Evolutionary conservation across 2,329 filamentous ascomycete genomes (phyloP).

Genomic region (Juglanconis sp.): DNA sequence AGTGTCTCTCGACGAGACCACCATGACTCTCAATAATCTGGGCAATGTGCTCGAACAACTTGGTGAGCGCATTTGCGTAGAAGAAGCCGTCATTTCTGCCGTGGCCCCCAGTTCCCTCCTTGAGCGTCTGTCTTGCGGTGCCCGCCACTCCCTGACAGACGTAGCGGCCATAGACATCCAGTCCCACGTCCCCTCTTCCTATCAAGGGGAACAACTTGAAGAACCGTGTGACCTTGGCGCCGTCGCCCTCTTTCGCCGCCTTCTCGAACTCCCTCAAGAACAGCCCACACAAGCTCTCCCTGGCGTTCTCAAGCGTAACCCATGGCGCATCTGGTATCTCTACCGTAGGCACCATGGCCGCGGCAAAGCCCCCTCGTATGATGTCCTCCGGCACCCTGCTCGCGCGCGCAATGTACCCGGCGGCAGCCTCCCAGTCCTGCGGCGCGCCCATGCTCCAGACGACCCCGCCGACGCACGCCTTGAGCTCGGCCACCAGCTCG

Average conservation of each 20-base stretch:
- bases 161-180: conserved; percentile 94
- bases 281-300: conserved; percentile 83
- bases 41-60: conserved; percentile 94
- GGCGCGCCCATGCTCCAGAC: conserved; percentile 95
- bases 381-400: conserved; percentile 78
- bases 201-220: conserved; percentile 98
- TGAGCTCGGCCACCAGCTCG: conserved; percentile 94
- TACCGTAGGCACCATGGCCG: conserved; percentile 88
- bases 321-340: conserved; percentile 91
- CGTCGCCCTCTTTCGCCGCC: conserved; percentile 82
- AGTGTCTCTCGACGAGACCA: conserved; percentile 87
- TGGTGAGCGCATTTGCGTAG: conserved; percentile 86
- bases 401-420: conserved; percentile 81
- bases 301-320: conserved; percentile 80
- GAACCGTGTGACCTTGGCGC: conserved; percentile 86
- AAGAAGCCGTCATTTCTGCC: conserved; percentile 77
- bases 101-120: conserved; percentile 53
- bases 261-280: conserved; percentile 95
- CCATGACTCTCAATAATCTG: conserved; percentile 94
- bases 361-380: conserved; percentile 79
- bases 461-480: conserved; percentile 91
- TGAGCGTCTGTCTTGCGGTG: conserved; percentile 76
- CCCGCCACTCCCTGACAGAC: conserved; percentile 92
- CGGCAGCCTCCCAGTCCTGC: conserved; percentile 97
- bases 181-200: conserved; percentile 78